Conservation (phyloP, 768 basidiomycete species). For the Chalciporus chontae region DNA sequence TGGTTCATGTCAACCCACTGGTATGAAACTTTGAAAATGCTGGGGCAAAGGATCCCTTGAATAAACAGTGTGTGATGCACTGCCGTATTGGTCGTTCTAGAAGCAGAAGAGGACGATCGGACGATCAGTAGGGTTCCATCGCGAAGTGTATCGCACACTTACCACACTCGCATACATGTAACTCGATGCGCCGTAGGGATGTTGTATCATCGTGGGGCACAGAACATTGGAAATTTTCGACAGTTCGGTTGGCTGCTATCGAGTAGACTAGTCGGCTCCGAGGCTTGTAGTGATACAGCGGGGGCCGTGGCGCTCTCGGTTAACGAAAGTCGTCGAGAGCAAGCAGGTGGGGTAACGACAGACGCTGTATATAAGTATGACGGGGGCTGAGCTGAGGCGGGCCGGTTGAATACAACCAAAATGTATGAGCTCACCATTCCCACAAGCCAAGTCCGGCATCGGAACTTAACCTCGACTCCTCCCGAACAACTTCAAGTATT, state of each 20-base stretch:
- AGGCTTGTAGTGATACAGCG: not conserved
- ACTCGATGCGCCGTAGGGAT: slow-evolving; percentile 28
- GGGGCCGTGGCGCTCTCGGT: not conserved
- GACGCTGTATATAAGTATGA: slow-evolving; percentile 6
- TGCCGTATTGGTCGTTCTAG: slow-evolving; percentile 9
- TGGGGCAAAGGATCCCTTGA: slow-evolving; percentile 13
- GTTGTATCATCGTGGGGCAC: slow-evolving; percentile 25
- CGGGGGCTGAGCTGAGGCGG: not conserved
- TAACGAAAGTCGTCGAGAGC: not conserved
- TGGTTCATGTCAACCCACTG: slow-evolving; percentile 13
- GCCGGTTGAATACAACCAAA: no score
- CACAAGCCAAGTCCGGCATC: no score
- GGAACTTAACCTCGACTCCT: no score
- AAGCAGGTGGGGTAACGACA: not conserved
- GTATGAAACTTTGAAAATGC: slow-evolving; percentile 24
- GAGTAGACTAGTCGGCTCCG: not conserved
- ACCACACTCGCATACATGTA: slow-evolving; percentile 26
- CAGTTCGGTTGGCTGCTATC: slow-evolving; percentile 1
- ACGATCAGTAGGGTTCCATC: not conserved
- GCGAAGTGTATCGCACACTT: not conserved
- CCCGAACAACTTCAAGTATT: no score
- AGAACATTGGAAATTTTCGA: slow-evolving; percentile 15
- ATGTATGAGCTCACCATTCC: no score
- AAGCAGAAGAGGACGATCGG: not conserved
- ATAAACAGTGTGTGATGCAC: not conserved